Percentiles rank a stretch among this genome's conserved stretches.
phyloP scores from a whole-genome alignment of 148 eudicot genomes.

The Arbutus unedo region DNA sequence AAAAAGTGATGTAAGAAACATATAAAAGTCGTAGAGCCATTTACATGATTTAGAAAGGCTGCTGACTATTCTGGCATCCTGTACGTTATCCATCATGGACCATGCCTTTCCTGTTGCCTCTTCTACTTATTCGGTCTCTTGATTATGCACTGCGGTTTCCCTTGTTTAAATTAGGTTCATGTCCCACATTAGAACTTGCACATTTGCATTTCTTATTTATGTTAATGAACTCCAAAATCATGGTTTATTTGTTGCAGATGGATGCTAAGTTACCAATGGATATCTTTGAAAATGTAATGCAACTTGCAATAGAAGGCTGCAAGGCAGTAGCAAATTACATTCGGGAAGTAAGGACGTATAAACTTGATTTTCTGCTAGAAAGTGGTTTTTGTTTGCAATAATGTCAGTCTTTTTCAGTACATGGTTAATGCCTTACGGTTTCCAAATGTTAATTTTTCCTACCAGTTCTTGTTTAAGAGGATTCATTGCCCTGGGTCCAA shows the following conservation, averaged over 20 bases:
- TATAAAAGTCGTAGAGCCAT: neutral
- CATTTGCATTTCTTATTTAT: slow-evolving; percentile 3
- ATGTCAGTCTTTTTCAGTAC: neutral
- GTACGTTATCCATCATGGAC: neutral
- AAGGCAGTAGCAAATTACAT: slow-evolving; percentile 85
- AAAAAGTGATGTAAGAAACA: too few relatives aligned
- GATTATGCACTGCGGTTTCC: neutral
- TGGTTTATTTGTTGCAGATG: slow-evolving; percentile 52
- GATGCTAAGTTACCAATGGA: slow-evolving; percentile 82
- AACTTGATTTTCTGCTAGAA: neutral
- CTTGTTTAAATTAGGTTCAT: neutral
- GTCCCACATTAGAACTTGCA: neutral
- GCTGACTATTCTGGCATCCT: neutral
- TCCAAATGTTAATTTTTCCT: too few relatives aligned
- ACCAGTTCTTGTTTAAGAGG: neutral
- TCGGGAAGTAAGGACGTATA: slow-evolving; percentile 64
- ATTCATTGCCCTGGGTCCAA: neutral
- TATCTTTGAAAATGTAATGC: slow-evolving; percentile 81
- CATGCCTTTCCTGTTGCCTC: neutral
- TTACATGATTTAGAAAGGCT: neutral
- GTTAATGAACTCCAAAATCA: neutral
- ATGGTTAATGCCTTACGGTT: neutral
- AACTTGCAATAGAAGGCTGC: slow-evolving; percentile 94
- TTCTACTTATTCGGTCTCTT: neutral
- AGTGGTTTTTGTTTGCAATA: neutral